Conservation (phyloP, 345 rosid genomes). For the Salix arbutifolia region DNA sequence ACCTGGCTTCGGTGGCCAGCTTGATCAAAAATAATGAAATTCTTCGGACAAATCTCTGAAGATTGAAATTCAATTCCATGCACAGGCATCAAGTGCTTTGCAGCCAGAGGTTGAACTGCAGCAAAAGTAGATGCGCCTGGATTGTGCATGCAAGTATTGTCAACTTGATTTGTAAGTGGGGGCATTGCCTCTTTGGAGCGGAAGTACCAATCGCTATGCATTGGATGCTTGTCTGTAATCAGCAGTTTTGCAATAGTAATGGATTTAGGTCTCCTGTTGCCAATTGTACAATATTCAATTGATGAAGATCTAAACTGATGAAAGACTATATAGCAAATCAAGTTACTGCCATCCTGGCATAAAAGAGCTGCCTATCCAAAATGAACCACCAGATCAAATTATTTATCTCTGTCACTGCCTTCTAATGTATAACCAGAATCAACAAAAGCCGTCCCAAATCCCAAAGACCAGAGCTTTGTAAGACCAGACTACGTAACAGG, state of each 20-base stretch:
- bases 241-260: constrained; percentile 15
- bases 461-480: constrained; percentile 20
- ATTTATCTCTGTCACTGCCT: constrained; percentile 56
- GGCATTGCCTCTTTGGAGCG: constrained; percentile 28
- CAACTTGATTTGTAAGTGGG: constrained; percentile 43
- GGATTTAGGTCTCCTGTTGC: constrained; percentile 23
- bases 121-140: constrained; percentile 48
- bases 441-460: constrained; percentile 38
- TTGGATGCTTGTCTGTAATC: constrained; percentile 26
- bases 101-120: constrained; percentile 50
- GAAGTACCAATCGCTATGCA: constrained; percentile 50
- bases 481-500: constrained; percentile 84
- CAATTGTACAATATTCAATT: constrained; percentile 23
- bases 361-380: constrained; percentile 31
- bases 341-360: constrained; percentile 31
- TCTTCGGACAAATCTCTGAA: constrained; percentile 36
- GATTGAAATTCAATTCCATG: constrained; percentile 70
- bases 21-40: constrained; percentile 52
- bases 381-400: constrained; percentile 28
- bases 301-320: constrained; percentile 26
- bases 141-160: constrained; percentile 34
- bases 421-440: constrained; percentile 35
- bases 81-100: constrained; percentile 38
- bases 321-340: constrained; percentile 32
- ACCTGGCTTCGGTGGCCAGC: constrained; percentile 59